Evolutionary conservation across 208 protist species (phyloP).

Genomic region (Tritrichomonas foetus): DNA sequence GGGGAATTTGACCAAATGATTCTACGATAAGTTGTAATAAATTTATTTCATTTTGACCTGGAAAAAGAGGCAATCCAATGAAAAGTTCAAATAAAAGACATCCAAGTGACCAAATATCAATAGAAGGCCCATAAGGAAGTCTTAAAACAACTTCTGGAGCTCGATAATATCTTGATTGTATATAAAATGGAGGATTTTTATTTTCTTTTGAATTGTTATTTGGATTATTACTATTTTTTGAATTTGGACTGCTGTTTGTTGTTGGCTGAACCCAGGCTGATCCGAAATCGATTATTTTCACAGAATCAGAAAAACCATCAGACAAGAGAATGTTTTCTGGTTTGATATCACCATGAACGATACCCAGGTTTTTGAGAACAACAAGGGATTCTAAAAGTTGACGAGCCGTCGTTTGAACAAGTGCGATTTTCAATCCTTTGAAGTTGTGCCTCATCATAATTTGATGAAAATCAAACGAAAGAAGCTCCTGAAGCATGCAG

Average conservation of each 20-base stretch:
- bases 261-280: slow-evolving; percentile 82
- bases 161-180: slow-evolving; percentile 83
- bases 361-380: background rate
- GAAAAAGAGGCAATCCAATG: slow-evolving; percentile 87
- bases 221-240: too few species aligned
- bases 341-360: background rate
- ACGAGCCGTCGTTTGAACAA: background rate
- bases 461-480: background rate
- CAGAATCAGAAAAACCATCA: slow-evolving; percentile 48
- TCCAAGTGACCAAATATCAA: slow-evolving; percentile 87
- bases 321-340: background rate
- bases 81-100: slow-evolving; percentile 96
- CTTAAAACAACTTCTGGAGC: too few species aligned
- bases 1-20: background rate
- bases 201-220: slow-evolving; percentile 69
- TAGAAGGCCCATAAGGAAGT: slow-evolving; percentile 65
- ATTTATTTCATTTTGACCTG: slow-evolving; percentile 71
- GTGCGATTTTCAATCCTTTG: background rate
- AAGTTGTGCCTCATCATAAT: background rate
- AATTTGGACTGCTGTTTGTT: too few species aligned
- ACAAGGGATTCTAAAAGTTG: background rate
- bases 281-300: slow-evolving; percentile 97
- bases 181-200: slow-evolving; percentile 75
- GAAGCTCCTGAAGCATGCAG: background rate
- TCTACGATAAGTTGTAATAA: background rate